Evolutionary conservation across 2,329 filamentous ascomycete species (phyloP), one percentile per base, ranked within the genome.

Genomic region (Talaromyces sp.): DNA sequence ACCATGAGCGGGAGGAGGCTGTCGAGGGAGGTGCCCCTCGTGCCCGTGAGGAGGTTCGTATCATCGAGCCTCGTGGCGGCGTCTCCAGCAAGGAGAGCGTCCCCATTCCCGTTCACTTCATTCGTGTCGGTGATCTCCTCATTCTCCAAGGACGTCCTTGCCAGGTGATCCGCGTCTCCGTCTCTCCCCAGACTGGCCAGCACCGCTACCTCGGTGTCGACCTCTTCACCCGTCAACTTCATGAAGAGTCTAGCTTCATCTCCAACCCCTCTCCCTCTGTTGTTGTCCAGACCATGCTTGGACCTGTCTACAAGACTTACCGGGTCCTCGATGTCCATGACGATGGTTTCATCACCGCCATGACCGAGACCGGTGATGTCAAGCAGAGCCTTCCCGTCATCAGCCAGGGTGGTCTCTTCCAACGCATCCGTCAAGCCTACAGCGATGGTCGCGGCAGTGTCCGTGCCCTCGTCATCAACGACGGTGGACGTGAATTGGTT

Each of bases 281-380:
- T 66, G 88, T 98, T 68, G 93, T 99, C 74, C 95, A 99, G 89
- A 98, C 93, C 83, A 98, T 99, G 92, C 90, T 96, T 70, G 95
- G 93, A 73, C 95, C 95, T 68, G 88, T 98, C 83, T 97, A 98
- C 92, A 98, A 98, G 92, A 95, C 98, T 86, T 99, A 99, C 89
- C 93, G 95, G 76, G 93, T 99, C 77, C 89, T 99, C 67, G 95
- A 99, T 84, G 89, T 99, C 80, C 88, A 92, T 79, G 91, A 96
- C 69, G 93, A 88, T 73, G 84, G 85, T 74, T 80, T 82, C 71
- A 79, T 99, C 75, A 92, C 96, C 69, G 93, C 93, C 84, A 98
- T 99, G 93, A 99, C 95, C 77, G 95, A 99, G 89, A 91, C 89
- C 69, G 93, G 95, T 73, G 93, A 99, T 77, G 92, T 99, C 85